Evolutionary conservation across 495 filamentous ascomycete species (phyloP), one percentile per base, ranked within the genome.

Genomic region (Penicillium arizonense): DNA sequence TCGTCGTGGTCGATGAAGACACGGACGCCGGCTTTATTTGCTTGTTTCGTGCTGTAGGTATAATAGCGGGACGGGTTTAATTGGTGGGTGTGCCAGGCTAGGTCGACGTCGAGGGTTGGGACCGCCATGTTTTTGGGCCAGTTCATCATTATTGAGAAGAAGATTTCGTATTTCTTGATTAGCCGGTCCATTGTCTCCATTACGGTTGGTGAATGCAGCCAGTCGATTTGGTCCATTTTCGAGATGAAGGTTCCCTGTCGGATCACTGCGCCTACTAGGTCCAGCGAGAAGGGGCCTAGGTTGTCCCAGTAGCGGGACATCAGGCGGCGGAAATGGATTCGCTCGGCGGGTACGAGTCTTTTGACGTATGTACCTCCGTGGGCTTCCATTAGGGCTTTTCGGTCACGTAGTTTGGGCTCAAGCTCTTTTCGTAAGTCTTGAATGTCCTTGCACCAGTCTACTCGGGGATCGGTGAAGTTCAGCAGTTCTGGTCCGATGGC

Each of bases 231-330:
- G 57, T 82, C 75, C 89, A 95, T 95, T 70, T 95, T 95, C 28
- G 87, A 80, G 34, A 91, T 74, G 57, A 95, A 96, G 18, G 79
- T 74, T 12, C 85, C 80, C 60, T 96, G 91, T 0, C 90, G 80
- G 57, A 92, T 81, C 14, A 94, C 88, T 0, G 89, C 91, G 26
- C 85, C 84, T 20, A 83, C 72, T 3, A 96, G 84, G 61, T 93
- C 88, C 12, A 92, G 73, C 0, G 82, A 84, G 57, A 92, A 91
- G 0, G 76, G 71, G 5, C 82, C 82, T 21, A 76, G 77, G 55
- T 93, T 96, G 35, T 85, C 80, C 87, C 87, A 90, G 70, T 93
- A 93, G n/a, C 82, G 76, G 9, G 79, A 80, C 83, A 93, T 87
- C 84, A 90, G 88, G 55, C 82, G 82, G 14, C 87, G 81, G 43